phyloP scores from a whole-genome alignment of 1,284 basidiomycete genomes.

The Fomes fomentarius region DNA sequence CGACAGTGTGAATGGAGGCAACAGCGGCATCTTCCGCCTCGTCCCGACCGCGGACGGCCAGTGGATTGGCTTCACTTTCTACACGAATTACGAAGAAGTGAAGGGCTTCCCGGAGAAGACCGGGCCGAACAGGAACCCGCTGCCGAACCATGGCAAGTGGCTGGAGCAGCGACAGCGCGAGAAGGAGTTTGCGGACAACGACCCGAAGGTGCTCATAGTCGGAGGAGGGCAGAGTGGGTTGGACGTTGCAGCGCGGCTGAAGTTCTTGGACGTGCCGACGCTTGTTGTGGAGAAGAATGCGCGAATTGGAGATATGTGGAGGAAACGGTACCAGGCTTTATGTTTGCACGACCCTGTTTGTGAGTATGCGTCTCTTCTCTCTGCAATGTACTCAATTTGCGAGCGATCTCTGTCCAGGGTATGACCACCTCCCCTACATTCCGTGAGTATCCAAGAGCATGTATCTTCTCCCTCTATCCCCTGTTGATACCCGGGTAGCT shows the following conservation, averaged over 20 bases:
- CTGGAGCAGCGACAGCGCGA: slow-evolving; percentile 42
- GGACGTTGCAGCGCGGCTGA: slow-evolving; percentile 60
- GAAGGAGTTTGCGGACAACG: slow-evolving; percentile 39
- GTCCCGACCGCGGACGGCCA: slow-evolving; percentile 48
- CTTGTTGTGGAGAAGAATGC: slow-evolving; percentile 58
- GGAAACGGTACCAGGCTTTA: slow-evolving; percentile 59
- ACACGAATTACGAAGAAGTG: slow-evolving; percentile 62
- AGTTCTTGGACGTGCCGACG: slow-evolving; percentile 52
- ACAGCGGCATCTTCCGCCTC: slow-evolving; percentile 56
- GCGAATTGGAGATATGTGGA: slow-evolving; percentile 63
- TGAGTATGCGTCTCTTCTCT: slow-evolving; percentile 41
- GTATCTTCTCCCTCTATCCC: neutral
- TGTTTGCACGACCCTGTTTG: slow-evolving; percentile 70
- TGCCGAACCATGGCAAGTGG: slow-evolving; percentile 48
- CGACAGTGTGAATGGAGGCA: slow-evolving; percentile 51
- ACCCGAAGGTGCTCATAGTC: slow-evolving; percentile 56
- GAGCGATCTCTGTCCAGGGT: slow-evolving; percentile 39
- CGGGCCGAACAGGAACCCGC: slow-evolving; percentile 40
- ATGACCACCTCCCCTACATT: slow-evolving; percentile 59
- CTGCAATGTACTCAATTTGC: neutral
- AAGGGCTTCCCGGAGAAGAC: slow-evolving; percentile 51
- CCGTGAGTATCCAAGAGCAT: slow-evolving; percentile 28
- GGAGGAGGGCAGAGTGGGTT: slow-evolving; percentile 73
- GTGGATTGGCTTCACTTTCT: slow-evolving; percentile 64
- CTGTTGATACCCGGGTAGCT: slow-evolving; percentile 36